Evolutionary conservation across 2,329 filamentous ascomycete genomes (phyloP).

Genomic region (Hortaea sp.): DNA sequence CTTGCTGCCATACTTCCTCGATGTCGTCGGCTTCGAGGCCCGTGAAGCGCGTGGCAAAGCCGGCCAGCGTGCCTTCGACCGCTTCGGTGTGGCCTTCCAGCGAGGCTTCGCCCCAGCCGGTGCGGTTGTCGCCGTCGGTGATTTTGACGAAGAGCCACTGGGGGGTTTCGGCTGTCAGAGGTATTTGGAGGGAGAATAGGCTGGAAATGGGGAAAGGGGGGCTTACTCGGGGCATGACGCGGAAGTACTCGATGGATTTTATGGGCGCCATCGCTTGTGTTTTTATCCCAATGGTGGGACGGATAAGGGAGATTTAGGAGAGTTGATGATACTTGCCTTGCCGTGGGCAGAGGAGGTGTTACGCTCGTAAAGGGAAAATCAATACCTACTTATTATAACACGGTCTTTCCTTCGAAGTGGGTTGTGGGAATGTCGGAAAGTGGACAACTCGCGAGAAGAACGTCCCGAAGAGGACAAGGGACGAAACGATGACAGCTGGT

Average conservation of each 20-base stretch:
- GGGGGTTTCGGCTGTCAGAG: not conserved
- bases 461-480: too few relatives aligned
- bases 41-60: conserved; percentile 50
- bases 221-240: conserved; percentile 51
- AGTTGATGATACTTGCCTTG: not conserved
- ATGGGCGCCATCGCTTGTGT: conserved; percentile 49
- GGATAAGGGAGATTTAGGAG: too few relatives aligned
- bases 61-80: conserved; percentile 63
- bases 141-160: conserved; percentile 69
- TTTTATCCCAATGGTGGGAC: too few relatives aligned
- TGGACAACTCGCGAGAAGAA: conserved; percentile 1
- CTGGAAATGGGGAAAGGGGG: not conserved
- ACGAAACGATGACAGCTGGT: too few relatives aligned
- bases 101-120: conserved; percentile 66
- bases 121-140: conserved; percentile 52
- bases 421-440: not conserved
- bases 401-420: too few relatives aligned
- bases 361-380: too few relatives aligned
- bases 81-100: conserved; percentile 65
- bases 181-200: not conserved
- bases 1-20: conserved; percentile 69
- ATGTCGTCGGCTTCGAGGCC: conserved; percentile 68
- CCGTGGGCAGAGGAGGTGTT: too few relatives aligned
- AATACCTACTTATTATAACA: too few relatives aligned
- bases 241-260: conserved; percentile 59